phyloP scores from a whole-genome alignment of 2,329 filamentous ascomycete species.

The Colletotrichum neosansevieriae region DNA sequence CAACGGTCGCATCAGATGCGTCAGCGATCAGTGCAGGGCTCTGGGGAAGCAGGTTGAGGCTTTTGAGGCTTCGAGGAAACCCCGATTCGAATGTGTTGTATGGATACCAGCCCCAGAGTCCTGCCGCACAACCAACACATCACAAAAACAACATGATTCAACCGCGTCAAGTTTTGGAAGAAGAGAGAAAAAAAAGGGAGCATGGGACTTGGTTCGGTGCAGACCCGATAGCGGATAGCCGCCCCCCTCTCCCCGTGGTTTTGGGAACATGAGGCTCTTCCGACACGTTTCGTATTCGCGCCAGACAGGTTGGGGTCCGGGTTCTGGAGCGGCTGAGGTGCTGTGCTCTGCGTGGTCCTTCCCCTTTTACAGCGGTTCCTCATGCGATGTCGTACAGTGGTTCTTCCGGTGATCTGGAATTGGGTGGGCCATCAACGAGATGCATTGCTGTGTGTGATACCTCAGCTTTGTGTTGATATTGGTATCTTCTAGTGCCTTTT shows the following conservation, averaged over 20 bases:
- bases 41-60: constrained; percentile 1
- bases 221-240: neutral
- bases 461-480: neutral
- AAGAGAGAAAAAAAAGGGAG: no score
- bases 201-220: no score
- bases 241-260: neutral
- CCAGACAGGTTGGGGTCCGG: neutral
- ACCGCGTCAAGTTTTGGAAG: no score
- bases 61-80: no score
- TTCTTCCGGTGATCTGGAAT: neutral
- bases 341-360: neutral
- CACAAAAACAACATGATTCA: no score
- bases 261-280: constrained; percentile 1
- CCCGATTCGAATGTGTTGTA: neutral
- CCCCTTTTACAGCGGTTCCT: neutral
- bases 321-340: neutral
- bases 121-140: no score
- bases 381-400: neutral
- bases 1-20: constrained; percentile 23
- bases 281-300: constrained; percentile 10
- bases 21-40: constrained; percentile 24
- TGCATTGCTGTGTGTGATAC: neutral
- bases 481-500: no score
- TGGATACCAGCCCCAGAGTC: no score
- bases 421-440: neutral